Evolutionary conservation across 164 flowering plant genomes (phyloP), one percentile per base, ranked within the genome.

Genomic region (Hamamelis virginiana): DNA sequence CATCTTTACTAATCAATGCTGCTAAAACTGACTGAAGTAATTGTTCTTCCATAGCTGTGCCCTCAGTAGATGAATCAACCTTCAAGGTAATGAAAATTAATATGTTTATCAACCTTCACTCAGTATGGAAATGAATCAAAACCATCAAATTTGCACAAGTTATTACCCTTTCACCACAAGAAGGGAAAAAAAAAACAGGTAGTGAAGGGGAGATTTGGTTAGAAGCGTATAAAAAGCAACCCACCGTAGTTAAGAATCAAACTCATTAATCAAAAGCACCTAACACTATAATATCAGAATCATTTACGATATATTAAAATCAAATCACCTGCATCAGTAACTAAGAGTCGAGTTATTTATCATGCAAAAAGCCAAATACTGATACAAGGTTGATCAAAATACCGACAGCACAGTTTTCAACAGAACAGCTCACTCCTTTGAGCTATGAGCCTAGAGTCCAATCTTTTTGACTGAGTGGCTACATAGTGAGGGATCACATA

Each of bases 1-100:
- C 91, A 56, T 82, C 85, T 52, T 81, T 79, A 50, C 64, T 59
- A 48, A 85, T 59, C 63, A 86, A 41, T 48, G 84, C 80, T 56
- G 72, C 64, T 43, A 91, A 59, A 55, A 89, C 65, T 13, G 85
- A 76, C 38, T 84, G 87, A 44, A 94, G 84, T 62, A 88, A 69
- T 10, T 62, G 62, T 46, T 74, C 81, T 73, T 87, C 94, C 53
- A 46, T 12, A 14, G 65, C 9, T 26, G 65, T n/a, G 48, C 71
- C 72, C 15, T 74, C 73, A 5, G 50, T 48, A 25, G 82, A 65
- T 60, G 72, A 61, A 68, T 62, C 78, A 62, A 59, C 81, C 92
- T 91, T 73, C 63, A 69, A 51, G 41, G 23, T 19, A 47, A 63
- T n/a, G n/a, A n/a, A 9, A 59, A 26, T 13, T 55, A 45, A n/a